Base-by-base conservation (phyloP, 495 filamentous ascomycete genomes). In the Penicillium turbatum region DNA sequence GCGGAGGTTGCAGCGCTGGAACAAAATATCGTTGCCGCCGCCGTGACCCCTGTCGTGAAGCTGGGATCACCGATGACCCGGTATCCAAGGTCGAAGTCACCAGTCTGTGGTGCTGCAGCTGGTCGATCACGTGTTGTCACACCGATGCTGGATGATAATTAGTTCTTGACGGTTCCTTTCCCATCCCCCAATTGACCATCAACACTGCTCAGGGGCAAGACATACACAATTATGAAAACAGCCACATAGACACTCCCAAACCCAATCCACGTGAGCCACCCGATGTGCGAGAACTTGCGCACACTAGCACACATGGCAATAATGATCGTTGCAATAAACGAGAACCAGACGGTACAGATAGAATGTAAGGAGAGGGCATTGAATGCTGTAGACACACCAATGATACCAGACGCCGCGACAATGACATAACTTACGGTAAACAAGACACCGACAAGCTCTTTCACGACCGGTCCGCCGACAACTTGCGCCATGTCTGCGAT, bases 401-500 rank as follows among this genome's bases (percentile, higher is more conserved):
- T 67, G 24, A 80, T 76, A 7, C 78, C 74, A 0, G 77, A 74
- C 1, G 72, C 76, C 24, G 73, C 58, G 29, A 69, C 72, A 17
- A 82, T 71, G 34, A 76, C 70, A 53, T 78, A 79, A 16, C 70
- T 69, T 13, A 79, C 47, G 17, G 75, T 66, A 60, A 80, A 81
- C 6, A 79, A 48, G 3, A 67, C 53, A 0, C 77, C 78, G 2
- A 72, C 65, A 0, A 80, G 19, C 48, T 72, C 69, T 9, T 68
- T 68, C 15, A 66, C 79, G 17, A 81, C 61, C 9, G 61, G 72
- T 1, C 85, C 86, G 55, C 82, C 79, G 31, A 89, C 77, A 24
- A 93, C 69, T 15, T 79, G 64, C 6, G 84, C 83, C 43, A 82
- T 88, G 62, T 93, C 87, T 26, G 84, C 82, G 49, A 91, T 83